Percentiles rank a stretch among this genome's conserved stretches.
phyloP scores from a whole-genome alignment of 2,329 filamentous ascomycete genomes.

The Metarhizium sp. region DNA sequence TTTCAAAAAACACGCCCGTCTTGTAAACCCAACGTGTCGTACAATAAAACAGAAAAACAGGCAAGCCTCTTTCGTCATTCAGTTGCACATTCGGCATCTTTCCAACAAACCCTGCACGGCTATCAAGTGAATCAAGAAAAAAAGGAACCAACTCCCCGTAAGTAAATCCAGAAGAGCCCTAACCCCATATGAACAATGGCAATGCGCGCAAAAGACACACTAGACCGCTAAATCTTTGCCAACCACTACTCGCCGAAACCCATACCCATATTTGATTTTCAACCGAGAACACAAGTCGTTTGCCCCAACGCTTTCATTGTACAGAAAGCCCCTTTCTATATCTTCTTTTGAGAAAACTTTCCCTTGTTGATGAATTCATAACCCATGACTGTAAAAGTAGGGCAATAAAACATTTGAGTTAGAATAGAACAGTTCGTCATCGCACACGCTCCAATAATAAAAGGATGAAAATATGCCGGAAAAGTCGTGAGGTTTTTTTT shows the following conservation, averaged over 20 bases:
- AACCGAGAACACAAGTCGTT: conserved; percentile 25
- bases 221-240: conserved; percentile 25
- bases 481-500: not conserved
- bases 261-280: conserved; percentile 24
- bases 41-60: conserved; percentile 15
- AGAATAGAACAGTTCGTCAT: conserved; percentile 5
- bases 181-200: conserved; percentile 19
- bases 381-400: conserved; percentile 24
- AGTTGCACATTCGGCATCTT: conserved; percentile 18
- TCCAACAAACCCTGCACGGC: conserved; percentile 8
- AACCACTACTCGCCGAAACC: conserved; percentile 19
- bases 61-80: conserved; percentile 20
- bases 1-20: conserved; percentile 7
- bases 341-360: conserved; percentile 34
- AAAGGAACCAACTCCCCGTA: conserved; percentile 26
- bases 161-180: conserved; percentile 6
- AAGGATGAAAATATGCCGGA: conserved; percentile 11
- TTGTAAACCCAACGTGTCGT: not conserved
- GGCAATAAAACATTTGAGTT: conserved; percentile 20
- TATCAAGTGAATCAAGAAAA: conserved; percentile 1
- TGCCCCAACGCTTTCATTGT: conserved; percentile 17
- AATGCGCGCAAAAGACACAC: conserved; percentile 16
- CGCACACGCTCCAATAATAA: conserved; percentile 11
- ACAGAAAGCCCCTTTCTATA: conserved; percentile 33
- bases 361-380: conserved; percentile 35